A percentile compares a stretch with the other conserved stretches of the same genome.
phyloP scores from a whole-genome alignment of 179 eudicot genomes.

The Carnegiea gigantea region DNA sequence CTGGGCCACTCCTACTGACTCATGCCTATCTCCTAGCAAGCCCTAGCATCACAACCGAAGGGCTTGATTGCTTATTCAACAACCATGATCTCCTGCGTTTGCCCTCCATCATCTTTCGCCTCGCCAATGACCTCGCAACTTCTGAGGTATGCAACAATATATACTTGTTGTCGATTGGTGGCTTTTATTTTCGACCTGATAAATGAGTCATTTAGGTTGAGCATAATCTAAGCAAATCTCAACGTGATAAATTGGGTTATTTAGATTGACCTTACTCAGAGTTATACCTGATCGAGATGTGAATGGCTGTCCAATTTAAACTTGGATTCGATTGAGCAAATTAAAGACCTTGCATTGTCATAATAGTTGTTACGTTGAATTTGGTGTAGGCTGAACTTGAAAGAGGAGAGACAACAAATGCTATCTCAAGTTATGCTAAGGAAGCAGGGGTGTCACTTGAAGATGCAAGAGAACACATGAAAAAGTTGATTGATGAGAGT shows the following conservation, averaged over 20 bases:
- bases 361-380: no score
- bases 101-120: constrained; percentile 36
- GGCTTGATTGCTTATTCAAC: constrained; percentile 17
- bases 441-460: constrained; percentile 32
- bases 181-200: no score
- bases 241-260: no score
- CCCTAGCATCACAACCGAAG: constrained; percentile 25
- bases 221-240: no score
- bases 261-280: no score
- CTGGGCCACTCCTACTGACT: neutral
- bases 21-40: constrained; percentile 12
- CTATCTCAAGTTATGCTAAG: constrained; percentile 36
- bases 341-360: no score
- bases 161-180: no score
- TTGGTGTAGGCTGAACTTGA: constrained; percentile 31
- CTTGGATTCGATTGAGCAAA: no score
- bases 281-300: no score
- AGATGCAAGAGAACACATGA: constrained; percentile 32
- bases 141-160: constrained; percentile 25
- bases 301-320: no score
- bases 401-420: constrained; percentile 39
- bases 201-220: no score
- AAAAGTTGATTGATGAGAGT: constrained; percentile 20
- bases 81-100: constrained; percentile 26
- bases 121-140: constrained; percentile 39